A percentile compares a stretch with the other conserved stretches of the same genome.
Conservation (phyloP, 1,284 basidiomycete genomes). For the Cutaneotrichosporon arboriforme region DNA sequence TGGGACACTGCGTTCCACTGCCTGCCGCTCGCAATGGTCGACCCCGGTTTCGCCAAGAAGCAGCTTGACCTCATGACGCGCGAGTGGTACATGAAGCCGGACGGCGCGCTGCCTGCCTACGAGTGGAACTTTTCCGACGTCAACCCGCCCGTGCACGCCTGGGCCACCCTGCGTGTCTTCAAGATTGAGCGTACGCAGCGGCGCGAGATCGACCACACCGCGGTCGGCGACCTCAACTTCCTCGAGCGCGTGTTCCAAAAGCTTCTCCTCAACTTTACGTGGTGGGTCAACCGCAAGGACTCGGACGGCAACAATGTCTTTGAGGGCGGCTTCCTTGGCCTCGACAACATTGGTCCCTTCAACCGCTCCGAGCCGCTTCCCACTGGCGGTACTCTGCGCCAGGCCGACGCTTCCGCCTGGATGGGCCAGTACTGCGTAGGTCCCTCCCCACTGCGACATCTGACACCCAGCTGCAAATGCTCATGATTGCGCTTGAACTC, state of each 20-base stretch:
- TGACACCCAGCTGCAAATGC: slow-evolving; percentile 51
- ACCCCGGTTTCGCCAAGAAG: slow-evolving; percentile 93
- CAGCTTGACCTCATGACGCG: slow-evolving; percentile 92
- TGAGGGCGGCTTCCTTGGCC: slow-evolving; percentile 93
- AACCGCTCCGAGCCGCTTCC: slow-evolving; percentile 96
- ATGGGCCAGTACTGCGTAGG: slow-evolving; percentile 93
- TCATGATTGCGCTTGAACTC: slow-evolving; percentile 93
- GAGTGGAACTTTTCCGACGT: slow-evolving; percentile 99
- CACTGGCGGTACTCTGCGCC: slow-evolving; percentile 82
- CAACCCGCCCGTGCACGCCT: slow-evolving; percentile 95
- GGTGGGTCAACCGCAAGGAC: slow-evolving; percentile 99
- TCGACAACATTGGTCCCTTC: slow-evolving; percentile 97
- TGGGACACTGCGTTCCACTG: slow-evolving; percentile 99
- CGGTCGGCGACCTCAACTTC: slow-evolving; percentile 84
- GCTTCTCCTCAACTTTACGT: slow-evolving; percentile 85
- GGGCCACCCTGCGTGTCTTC: slow-evolving; percentile 95
- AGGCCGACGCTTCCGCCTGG: slow-evolving; percentile 97
- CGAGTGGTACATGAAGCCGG: slow-evolving; percentile 98
- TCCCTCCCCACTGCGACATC: neutral
- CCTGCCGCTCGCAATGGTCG: slow-evolving; percentile 90
- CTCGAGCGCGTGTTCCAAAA: slow-evolving; percentile 98
- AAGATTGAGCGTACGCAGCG: slow-evolving; percentile 96
- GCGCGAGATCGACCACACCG: slow-evolving; percentile 36
- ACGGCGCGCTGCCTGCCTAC: slow-evolving; percentile 95
- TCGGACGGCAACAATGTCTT: slow-evolving; percentile 91